Evolutionary conservation across 495 filamentous ascomycete species (phyloP).

Genomic region (Bombardia bombarda): DNA sequence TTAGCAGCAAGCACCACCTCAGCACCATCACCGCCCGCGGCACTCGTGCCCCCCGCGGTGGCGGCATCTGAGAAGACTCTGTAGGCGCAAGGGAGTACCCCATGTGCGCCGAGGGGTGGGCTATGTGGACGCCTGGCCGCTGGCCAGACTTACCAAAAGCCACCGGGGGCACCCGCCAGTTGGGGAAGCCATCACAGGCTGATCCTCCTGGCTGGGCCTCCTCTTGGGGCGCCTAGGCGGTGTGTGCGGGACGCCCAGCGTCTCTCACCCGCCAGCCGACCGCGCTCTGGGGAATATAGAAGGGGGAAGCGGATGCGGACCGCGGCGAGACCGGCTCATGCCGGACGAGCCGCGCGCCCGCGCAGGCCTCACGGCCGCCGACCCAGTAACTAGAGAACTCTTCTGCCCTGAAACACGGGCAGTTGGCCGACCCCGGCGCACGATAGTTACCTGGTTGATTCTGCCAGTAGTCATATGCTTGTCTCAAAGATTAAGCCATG

Average conservation of each 20-base stretch:
- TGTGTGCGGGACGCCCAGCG: not conserved
- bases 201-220: constrained; percentile 17
- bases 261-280: not conserved
- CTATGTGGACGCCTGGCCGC: constrained; percentile 5
- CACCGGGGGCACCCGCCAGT: constrained; percentile 1
- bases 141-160: constrained; percentile 4
- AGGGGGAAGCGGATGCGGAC: not conserved
- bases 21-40: not conserved
- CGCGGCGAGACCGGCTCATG: not conserved
- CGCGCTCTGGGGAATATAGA: not conserved
- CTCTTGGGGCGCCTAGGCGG: constrained; percentile 20
- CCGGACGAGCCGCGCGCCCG: constrained; percentile 12
- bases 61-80: not conserved
- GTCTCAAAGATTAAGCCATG: constrained; percentile 69
- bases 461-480: constrained; percentile 67
- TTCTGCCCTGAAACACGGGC: constrained; percentile 23
- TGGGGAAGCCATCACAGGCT: not conserved
- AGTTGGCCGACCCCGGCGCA: not conserved
- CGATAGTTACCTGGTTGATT: constrained; percentile 40
- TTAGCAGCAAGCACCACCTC: not conserved
- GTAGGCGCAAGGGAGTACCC: not conserved
- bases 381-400: constrained; percentile 15
- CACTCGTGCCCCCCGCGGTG: not conserved
- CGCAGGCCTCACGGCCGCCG: constrained; percentile 5
- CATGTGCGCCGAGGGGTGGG: constrained; percentile 3